Percentiles rank a stretch among this genome's conserved stretches.
Conservation (phyloP, 192 early-diverging fungal genomes). For the Thamnidium elegans region DNA sequence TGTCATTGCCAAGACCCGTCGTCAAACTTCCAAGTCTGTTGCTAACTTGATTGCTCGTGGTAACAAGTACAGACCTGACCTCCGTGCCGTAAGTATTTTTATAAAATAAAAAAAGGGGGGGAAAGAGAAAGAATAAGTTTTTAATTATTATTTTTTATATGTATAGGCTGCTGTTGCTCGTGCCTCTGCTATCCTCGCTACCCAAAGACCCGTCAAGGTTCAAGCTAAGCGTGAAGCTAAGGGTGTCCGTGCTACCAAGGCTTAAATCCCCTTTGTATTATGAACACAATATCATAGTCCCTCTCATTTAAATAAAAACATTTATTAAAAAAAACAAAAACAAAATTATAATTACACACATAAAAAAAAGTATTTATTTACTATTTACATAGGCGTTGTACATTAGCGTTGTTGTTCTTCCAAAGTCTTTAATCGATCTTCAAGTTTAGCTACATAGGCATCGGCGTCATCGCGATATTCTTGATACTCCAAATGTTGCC, state of each 20-base stretch:
- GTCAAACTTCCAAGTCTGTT: constrained; percentile 62
- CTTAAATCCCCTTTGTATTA: constrained; percentile 13
- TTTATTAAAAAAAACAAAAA: neutral
- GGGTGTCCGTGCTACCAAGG: constrained; percentile 55
- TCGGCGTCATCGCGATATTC: constrained; percentile 34
- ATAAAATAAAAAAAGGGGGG: neutral
- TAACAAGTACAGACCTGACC: constrained; percentile 67
- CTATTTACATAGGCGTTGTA: neutral
- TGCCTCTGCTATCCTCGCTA: constrained; percentile 59
- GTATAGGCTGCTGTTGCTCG: constrained; percentile 73
- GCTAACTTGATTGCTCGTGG: constrained; percentile 56
- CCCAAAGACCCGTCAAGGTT: constrained; percentile 61
- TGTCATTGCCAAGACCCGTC: constrained; percentile 58
- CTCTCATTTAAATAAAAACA: neutral
- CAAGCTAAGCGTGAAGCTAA: constrained; percentile 57
- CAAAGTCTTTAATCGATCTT: constrained; percentile 27
- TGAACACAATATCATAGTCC: constrained; percentile 8
- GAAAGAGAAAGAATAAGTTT: neutral
- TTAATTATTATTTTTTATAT: constrained; percentile 1
- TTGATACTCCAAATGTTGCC: constrained; percentile 33
- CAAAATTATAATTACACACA: neutral
- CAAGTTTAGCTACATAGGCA: constrained; percentile 13
- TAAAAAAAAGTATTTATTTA: neutral
- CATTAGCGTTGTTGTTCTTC: constrained; percentile 10
- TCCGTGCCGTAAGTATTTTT: constrained; percentile 50